Evolutionary conservation across 2,329 filamentous ascomycete species (phyloP).

Genomic region (Phialophora macrospora): DNA sequence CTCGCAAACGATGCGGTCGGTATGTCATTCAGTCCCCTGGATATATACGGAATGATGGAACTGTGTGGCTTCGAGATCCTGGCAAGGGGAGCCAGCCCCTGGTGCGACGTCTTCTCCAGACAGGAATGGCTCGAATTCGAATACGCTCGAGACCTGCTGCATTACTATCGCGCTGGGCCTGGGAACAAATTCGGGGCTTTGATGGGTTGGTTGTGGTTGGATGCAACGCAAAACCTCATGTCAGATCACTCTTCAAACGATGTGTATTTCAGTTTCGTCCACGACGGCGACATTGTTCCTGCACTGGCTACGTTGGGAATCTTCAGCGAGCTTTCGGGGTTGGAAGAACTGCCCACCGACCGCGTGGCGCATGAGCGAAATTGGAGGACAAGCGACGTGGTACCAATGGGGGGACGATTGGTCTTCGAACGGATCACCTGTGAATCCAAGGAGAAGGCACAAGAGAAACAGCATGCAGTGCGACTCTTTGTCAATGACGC

Average conservation of each 20-base stretch:
- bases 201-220: constrained; percentile 65
- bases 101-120: constrained; percentile 62
- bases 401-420: constrained; percentile 63
- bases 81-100: constrained; percentile 58
- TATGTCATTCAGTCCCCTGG: constrained; percentile 51
- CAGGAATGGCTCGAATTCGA: constrained; percentile 62
- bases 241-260: constrained; percentile 46
- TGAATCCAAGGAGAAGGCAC: constrained; percentile 22
- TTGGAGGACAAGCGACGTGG: constrained; percentile 62
- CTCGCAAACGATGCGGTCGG: constrained; percentile 51
- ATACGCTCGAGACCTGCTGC: constrained; percentile 63
- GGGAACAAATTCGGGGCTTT: constrained; percentile 59
- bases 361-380: constrained; percentile 52
- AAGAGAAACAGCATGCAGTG: constrained; percentile 46
- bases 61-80: constrained; percentile 65
- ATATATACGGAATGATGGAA: constrained; percentile 61
- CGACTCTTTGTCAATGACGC: constrained; percentile 64
- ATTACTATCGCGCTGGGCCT: constrained; percentile 64
- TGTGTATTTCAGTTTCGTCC: constrained; percentile 64
- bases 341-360: constrained; percentile 53
- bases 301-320: constrained; percentile 53
- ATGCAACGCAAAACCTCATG: constrained; percentile 60
- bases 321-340: constrained; percentile 54
- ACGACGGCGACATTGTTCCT: constrained; percentile 64
- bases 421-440: constrained; percentile 61